Evolutionary conservation across 768 basidiomycete species (phyloP).

Genomic region (Psilocybe cyanescens): DNA sequence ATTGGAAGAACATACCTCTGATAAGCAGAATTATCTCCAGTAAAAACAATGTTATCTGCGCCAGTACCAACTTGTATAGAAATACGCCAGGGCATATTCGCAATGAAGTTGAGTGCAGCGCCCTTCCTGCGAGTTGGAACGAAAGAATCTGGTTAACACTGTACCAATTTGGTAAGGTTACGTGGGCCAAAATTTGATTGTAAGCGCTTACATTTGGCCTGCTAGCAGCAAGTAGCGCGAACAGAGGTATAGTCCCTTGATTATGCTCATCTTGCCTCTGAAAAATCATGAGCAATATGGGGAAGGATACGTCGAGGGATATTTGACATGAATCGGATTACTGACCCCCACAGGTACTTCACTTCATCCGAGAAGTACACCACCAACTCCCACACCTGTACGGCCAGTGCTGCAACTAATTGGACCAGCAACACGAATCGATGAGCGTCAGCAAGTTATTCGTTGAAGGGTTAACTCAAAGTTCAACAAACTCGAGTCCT

Average conservation of each 20-base stretch:
- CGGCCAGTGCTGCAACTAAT: conserved; percentile 12
- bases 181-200: too few relatives aligned
- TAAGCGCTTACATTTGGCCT: not conserved
- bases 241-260: conserved; percentile 2
- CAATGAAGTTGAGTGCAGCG: not conserved
- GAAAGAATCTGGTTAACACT: not conserved
- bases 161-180: not conserved
- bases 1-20: conserved; percentile 4
- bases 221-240: conserved; percentile 2
- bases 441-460: not conserved
- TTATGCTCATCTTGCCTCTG: not conserved
- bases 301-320: too few relatives aligned
- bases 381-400: conserved; percentile 14
- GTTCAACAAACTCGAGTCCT: not conserved
- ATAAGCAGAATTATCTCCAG: conserved; percentile 5
- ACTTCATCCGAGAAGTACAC: conserved; percentile 13
- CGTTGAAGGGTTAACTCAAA: not conserved
- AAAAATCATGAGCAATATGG: not conserved
- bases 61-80: not conserved
- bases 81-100: not conserved
- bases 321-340: not conserved
- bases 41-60: not conserved
- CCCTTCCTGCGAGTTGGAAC: not conserved
- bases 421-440: not conserved
- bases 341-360: conserved; percentile 17